Evolutionary conservation across 73 alveolate species (phyloP).

Genomic region (Urostyla sp.): DNA sequence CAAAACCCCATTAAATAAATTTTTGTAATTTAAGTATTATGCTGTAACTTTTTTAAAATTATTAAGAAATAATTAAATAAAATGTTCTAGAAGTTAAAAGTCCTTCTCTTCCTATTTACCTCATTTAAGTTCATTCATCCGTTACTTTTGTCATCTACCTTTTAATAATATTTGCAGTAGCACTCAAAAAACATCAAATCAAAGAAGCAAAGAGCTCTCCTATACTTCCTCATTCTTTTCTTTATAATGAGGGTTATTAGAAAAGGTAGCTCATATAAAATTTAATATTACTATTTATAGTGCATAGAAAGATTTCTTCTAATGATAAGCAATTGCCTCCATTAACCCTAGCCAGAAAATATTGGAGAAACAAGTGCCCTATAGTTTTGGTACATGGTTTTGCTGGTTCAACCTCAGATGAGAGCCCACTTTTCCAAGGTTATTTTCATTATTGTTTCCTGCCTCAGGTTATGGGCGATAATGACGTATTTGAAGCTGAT

Average conservation of each 20-base stretch:
- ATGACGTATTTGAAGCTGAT: constrained; percentile 59
- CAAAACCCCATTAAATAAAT: not conserved
- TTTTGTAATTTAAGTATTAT: not conserved
- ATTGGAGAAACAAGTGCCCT: constrained; percentile 59
- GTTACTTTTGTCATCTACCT: no score
- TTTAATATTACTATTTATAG: not conserved
- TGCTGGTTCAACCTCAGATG: constrained; percentile 49
- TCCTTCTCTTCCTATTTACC: no score
- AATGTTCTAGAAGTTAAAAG: no score
- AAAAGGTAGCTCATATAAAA: no score
- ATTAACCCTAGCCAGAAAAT: no score
- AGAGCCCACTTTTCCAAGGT: constrained; percentile 28
- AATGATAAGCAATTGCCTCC: constrained; percentile 1
- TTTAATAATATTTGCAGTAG: no score
- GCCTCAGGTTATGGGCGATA: constrained; percentile 17
- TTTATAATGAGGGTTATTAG: not conserved
- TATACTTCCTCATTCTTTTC: not conserved
- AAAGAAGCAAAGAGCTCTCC: no score
- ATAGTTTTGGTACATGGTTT: constrained; percentile 61
- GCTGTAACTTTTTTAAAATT: not conserved
- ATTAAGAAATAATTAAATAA: not conserved
- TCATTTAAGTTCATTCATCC: no score
- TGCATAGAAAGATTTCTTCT: not conserved
- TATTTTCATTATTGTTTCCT: constrained; percentile 36
- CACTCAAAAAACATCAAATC: no score